Evolutionary conservation across 768 basidiomycete species (phyloP), one percentile per base, ranked within the genome.

Genomic region (Amyloporia xantha): DNA sequence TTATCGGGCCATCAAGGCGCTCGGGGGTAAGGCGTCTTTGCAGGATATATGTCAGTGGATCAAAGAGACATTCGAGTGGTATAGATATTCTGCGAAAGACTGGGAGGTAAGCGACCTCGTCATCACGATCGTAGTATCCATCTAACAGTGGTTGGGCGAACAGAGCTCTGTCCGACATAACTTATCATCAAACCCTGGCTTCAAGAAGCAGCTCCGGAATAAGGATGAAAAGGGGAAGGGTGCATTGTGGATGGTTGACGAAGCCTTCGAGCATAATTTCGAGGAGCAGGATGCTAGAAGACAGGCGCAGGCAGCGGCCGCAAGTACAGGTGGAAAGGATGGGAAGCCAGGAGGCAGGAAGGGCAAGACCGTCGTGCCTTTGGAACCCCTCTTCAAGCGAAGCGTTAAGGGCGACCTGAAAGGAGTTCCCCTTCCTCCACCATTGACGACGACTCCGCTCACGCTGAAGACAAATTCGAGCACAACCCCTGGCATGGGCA

Each of bases 1-100:
- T 57, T 90, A 89, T 66, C 82, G 86, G 33, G 89, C 93, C 40
- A 86, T 97, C 67, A 83, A 85, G 65, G 77, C 76, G 33, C 76
- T 87, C 58, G 83, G 79, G 26, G 87, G 86, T 26, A 88, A 91
- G 67, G 86, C 86, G n/a, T 93, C 94, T 1, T 62, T 95, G 39
- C 89, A 92, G 56, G 90, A 93, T 58, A 91, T 97, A 41, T 90
- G 89, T 62, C 78, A 81, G 30, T 98, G 93, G 92, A 91, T 97
- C 56, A 80, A 84, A 66, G 81, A 81, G 41, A 84, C 79, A 52
- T 86, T 85, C 66, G 92, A 94, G 56, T 95, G 91, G 77, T 98
- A 95, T 69, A 78, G 81, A 46, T 84, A 84, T 60, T 85, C 86
- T 49, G 85, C 88, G 62, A 83, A 84, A 37, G 86, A 90, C 38